A percentile compares a stretch with the other conserved stretches of the same genome.
phyloP scores from a whole-genome alignment of 2,329 filamentous ascomycete species.

The Aureobasidium vineae region DNA sequence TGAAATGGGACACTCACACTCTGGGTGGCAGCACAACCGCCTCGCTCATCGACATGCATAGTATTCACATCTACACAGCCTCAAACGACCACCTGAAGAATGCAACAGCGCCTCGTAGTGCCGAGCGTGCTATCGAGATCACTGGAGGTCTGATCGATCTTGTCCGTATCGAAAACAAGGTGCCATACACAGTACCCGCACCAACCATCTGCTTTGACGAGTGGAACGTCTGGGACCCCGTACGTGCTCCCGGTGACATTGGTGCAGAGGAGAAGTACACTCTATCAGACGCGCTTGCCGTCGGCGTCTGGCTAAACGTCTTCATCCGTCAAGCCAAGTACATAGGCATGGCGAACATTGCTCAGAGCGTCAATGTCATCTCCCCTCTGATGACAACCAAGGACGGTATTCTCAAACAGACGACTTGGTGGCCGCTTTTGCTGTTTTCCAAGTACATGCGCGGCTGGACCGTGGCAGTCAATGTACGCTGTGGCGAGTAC shows the following conservation, averaged over 20 bases:
- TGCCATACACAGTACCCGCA: slow-evolving; percentile 58
- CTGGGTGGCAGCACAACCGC: slow-evolving; percentile 50
- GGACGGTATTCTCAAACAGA: slow-evolving; percentile 64
- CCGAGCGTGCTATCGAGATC: slow-evolving; percentile 72
- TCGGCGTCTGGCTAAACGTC: slow-evolving; percentile 71
- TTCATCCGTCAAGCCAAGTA: slow-evolving; percentile 69
- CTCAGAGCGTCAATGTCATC: slow-evolving; percentile 76
- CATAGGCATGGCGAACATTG: slow-evolving; percentile 76
- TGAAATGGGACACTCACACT: slow-evolving; percentile 52
- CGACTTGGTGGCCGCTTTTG: slow-evolving; percentile 71
- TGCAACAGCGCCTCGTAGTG: slow-evolving; percentile 63
- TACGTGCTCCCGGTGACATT: slow-evolving; percentile 65
- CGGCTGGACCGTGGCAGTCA: slow-evolving; percentile 64
- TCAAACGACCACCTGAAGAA: slow-evolving; percentile 52
- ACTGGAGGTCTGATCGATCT: slow-evolving; percentile 68
- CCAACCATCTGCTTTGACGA: slow-evolving; percentile 79
- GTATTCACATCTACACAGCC: slow-evolving; percentile 75
- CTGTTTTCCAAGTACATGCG: slow-evolving; percentile 72
- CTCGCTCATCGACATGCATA: slow-evolving; percentile 72
- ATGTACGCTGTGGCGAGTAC: slow-evolving; percentile 64
- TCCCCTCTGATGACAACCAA: slow-evolving; percentile 70
- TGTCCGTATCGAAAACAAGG: slow-evolving; percentile 66
- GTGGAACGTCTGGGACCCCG: slow-evolving; percentile 81
- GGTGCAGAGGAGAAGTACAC: slow-evolving; percentile 74
- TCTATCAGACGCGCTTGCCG: slow-evolving; percentile 72